Evolutionary conservation across 2,329 filamentous ascomycete genomes (phyloP), one percentile per base, ranked within the genome.

Genomic region (Dissoconium aciculare): DNA sequence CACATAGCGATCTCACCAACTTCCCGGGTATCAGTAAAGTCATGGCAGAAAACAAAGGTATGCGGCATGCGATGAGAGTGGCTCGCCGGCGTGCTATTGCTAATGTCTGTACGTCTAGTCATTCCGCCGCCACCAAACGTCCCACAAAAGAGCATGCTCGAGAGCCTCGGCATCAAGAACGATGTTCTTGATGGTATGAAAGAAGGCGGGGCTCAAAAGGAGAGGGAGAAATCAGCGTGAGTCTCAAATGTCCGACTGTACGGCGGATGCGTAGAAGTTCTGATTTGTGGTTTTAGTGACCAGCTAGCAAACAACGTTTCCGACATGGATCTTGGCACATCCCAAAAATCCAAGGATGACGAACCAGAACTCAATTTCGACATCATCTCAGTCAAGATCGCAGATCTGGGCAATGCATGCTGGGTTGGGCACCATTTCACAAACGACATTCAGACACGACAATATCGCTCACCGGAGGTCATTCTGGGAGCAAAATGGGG

Each of bases 361-460:
- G 63, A 63, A 40, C 33, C 35, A 15, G 69, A 81, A 15, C 47
- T 59, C 17, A 51, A 55, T n/a, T 65, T 67, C 44, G 80, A 85
- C 40, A 78, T 84, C 42, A 95, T 98, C 47, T 94, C 87, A 17
- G 89, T 98, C 56, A 98, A 98, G 63, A 98, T 98, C 62, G 89
- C 89, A 25, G 89, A 98, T 63, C 65, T 98, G 33, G 89, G 89
- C 37, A 98, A 98, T 54, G 89, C 89, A 12, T 98, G 89, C 63
- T 98, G 89, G 89, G 85, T 93, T 15, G 84, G 84, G 42, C 89
- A 98, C 54, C 89, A 98, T 58, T 98, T 98, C 59, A 98, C 89
- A 51, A 94, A 98, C 53, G 89, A 98, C 54, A 98, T 98, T 49
- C 89, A 98, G 56, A 98, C 89, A 5, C 71, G 89, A 49, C 89